Conservation (phyloP, 805 yeast species). For the Ogataea trehalophila region DNA sequence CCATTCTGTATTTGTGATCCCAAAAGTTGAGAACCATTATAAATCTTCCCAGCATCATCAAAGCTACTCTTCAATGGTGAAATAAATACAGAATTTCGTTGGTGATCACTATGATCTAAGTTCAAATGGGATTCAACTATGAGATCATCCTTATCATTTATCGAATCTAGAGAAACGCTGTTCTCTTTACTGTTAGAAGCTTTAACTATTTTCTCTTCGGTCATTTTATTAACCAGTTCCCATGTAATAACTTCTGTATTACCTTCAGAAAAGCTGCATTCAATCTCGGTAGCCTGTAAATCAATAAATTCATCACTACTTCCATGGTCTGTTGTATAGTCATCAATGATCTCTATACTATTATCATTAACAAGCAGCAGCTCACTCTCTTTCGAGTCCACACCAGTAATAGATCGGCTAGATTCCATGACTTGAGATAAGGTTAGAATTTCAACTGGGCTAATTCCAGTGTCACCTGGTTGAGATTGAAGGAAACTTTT, state of each 20-base stretch:
- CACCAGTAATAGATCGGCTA: not conserved
- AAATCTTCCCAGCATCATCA: not conserved
- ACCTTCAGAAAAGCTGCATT: not conserved
- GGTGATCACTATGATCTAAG: no score
- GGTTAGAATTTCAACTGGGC: constrained; percentile 8
- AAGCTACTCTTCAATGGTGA: not conserved
- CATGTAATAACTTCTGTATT: no score
- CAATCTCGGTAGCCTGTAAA: not conserved
- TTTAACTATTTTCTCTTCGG: no score
- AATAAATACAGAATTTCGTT: no score
- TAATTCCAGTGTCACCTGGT: constrained; percentile 6
- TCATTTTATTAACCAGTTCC: no score
- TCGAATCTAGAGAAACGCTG: no score
- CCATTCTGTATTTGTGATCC: not conserved
- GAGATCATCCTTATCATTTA: no score
- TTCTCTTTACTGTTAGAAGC: no score
- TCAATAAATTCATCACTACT: no score
- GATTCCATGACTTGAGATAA: constrained; percentile 14
- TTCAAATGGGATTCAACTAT: no score
- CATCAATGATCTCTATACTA: not conserved
- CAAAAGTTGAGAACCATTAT: not conserved
- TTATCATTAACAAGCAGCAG: not conserved
- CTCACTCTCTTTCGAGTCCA: not conserved
- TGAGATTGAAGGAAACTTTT: constrained; percentile 15
- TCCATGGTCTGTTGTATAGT: no score